A percentile compares a stretch with the other conserved stretches of the same genome.
Evolutionary conservation across 768 basidiomycete species (phyloP).

Genomic region (Lanmaoa rubissima): DNA sequence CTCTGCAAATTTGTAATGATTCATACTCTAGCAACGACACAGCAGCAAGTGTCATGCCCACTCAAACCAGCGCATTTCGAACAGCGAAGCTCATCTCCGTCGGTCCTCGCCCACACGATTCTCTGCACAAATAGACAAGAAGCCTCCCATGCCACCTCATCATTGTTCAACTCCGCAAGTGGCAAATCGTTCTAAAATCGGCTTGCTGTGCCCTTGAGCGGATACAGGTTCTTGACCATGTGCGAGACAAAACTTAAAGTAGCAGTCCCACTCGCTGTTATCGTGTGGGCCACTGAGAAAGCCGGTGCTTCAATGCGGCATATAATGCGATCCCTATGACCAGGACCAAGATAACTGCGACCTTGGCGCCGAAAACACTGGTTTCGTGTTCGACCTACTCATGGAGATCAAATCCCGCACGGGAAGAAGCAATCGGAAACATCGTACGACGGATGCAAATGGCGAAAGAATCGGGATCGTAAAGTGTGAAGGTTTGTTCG

Average conservation of each 20-base stretch:
- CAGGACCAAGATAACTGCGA: constrained; percentile 40
- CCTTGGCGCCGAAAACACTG: constrained; percentile 54
- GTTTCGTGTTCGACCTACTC: constrained; percentile 72
- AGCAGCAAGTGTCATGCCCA: not conserved
- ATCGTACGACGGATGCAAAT: constrained; percentile 67
- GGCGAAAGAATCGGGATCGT: constrained; percentile 79
- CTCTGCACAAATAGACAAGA: not conserved
- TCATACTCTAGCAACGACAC: not conserved
- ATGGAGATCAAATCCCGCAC: constrained; percentile 1
- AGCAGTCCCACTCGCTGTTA: not conserved
- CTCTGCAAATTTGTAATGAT: not conserved
- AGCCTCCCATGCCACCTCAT: constrained; percentile 10
- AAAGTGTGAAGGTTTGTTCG: constrained; percentile 51
- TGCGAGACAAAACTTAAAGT: not conserved
- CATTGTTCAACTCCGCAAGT: not conserved
- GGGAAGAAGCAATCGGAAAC: not conserved
- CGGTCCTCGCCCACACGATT: not conserved
- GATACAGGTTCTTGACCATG: not conserved
- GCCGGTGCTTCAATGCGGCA: constrained; percentile 43
- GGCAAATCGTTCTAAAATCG: constrained; percentile 10
- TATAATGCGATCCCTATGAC: constrained; percentile 43
- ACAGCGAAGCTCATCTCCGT: constrained; percentile 12
- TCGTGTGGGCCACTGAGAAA: constrained; percentile 15
- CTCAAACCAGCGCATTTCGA: not conserved
- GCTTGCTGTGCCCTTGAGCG: not conserved